These are phyloP conservation scores for Henningerozyma blattae DNA, from an alignment of 805 yeast species.

Conservation along the genomic window DNA sequence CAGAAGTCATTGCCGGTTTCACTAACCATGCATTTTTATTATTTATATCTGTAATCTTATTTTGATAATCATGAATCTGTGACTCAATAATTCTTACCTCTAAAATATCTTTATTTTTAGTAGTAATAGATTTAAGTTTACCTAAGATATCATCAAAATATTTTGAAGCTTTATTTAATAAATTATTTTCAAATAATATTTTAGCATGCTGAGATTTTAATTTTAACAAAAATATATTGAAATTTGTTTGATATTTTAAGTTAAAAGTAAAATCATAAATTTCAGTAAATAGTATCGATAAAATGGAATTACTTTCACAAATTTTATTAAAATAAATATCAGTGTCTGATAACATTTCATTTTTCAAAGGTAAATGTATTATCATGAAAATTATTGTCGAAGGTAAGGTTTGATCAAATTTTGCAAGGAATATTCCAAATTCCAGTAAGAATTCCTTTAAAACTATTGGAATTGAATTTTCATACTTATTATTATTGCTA, in stretches of 20 bases:
- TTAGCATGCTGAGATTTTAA: constrained; percentile 59
- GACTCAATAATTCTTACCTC: background rate
- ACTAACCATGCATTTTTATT: constrained; percentile 47
- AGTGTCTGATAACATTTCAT: constrained; percentile 15
- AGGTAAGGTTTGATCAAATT: constrained; percentile 24
- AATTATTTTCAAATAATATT: constrained; percentile 56
- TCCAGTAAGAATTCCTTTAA: constrained; percentile 33
- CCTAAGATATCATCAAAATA: constrained; percentile 43
- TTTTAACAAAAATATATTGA: constrained; percentile 42
- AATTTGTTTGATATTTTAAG: constrained; percentile 21
- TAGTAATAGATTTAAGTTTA: constrained; percentile 18
- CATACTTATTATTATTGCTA: background rate
- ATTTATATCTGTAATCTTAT: background rate
- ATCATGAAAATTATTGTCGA: constrained; percentile 36
- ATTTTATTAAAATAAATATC: constrained; percentile 30
- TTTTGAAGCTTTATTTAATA: constrained; percentile 43
- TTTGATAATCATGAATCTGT: background rate
- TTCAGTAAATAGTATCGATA: constrained; percentile 48
- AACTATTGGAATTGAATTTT: constrained; percentile 15
- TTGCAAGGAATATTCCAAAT: constrained; percentile 37
- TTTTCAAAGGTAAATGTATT: constrained; percentile 33
- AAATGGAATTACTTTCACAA: constrained; percentile 28
- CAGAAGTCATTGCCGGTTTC: constrained; percentile 61
- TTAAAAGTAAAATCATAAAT: constrained; percentile 43
- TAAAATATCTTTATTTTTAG: background rate